Percentiles rank a stretch among this genome's conserved stretches.
These are phyloP conservation scores for Tetracladium setigerum DNA, from an alignment of 495 filamentous ascomycete genomes.

Conservation along the genomic window DNA sequence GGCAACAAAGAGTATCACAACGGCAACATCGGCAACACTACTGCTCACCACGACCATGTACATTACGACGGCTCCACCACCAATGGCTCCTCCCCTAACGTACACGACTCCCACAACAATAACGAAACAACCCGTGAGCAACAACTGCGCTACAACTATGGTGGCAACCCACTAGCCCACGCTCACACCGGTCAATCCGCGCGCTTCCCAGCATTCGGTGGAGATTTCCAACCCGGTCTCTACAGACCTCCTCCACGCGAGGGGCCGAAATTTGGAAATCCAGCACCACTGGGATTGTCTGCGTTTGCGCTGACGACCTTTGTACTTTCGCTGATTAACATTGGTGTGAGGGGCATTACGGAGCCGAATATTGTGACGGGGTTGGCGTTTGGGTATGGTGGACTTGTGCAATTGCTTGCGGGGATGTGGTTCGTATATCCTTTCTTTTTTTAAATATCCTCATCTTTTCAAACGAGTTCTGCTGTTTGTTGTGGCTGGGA, in stretches of 20 bases:
- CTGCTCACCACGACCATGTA: neutral
- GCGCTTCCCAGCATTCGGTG: slow-evolving; percentile 77
- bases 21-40: neutral
- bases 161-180: slow-evolving; percentile 64
- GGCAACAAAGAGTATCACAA: too few relatives aligned
- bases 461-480: neutral
- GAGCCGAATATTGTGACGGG: slow-evolving; percentile 63
- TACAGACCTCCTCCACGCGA: slow-evolving; percentile 57
- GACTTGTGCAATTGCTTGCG: slow-evolving; percentile 83
- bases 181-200: slow-evolving; percentile 53
- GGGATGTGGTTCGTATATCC: slow-evolving; percentile 59
- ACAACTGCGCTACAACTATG: slow-evolving; percentile 37
- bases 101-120: neutral
- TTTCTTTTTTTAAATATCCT: neutral
- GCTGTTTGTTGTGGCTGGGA: neutral
- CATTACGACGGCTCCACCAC: neutral
- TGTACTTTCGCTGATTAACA: slow-evolving; percentile 81
- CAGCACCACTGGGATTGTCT: slow-evolving; percentile 74
- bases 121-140: slow-evolving; percentile 24
- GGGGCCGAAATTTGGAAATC: slow-evolving; percentile 78
- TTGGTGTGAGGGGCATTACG: slow-evolving; percentile 51
- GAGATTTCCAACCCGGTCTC: slow-evolving; percentile 93
- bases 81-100: neutral
- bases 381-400: slow-evolving; percentile 72
- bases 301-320: slow-evolving; percentile 97